Evolutionary conservation across 1,284 basidiomycete species (phyloP).

Genomic region (Crepidotus sp.): DNA sequence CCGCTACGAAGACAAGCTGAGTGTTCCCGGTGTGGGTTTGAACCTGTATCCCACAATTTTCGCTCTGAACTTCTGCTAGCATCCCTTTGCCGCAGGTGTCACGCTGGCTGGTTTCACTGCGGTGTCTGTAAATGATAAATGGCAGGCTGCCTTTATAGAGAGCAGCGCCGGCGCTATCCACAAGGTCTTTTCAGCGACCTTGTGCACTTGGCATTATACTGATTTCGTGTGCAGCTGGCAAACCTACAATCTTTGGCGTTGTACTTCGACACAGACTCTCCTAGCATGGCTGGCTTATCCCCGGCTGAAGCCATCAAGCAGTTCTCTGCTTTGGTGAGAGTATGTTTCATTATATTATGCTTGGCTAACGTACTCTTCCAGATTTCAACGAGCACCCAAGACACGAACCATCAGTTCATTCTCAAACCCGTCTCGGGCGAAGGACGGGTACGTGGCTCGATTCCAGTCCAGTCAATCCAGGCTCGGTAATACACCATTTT

Average conservation of each 20-base stretch:
- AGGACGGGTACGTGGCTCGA: slow-evolving; percentile 56
- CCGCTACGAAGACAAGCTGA: slow-evolving; percentile 93
- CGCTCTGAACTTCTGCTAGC: slow-evolving; percentile 35
- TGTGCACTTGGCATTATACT: background rate
- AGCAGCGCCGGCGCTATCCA: slow-evolving; percentile 85
- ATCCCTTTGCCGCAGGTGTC: slow-evolving; percentile 90
- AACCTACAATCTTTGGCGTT: slow-evolving; percentile 83
- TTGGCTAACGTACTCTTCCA: slow-evolving; percentile 24
- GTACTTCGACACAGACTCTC: slow-evolving; percentile 94
- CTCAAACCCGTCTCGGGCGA: slow-evolving; percentile 95
- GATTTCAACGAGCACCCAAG: slow-evolving; percentile 56
- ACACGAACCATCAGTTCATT: slow-evolving; percentile 82
- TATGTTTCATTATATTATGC: background rate
- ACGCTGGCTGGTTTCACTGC: slow-evolving; percentile 92
- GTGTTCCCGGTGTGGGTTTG: slow-evolving; percentile 75
- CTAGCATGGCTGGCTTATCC: slow-evolving; percentile 69
- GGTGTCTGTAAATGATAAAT: slow-evolving; percentile 86
- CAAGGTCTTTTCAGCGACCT: slow-evolving; percentile 49
- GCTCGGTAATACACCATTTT: slow-evolving; percentile 10
- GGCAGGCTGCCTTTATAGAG: slow-evolving; percentile 94
- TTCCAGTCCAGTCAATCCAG: slow-evolving; percentile 3
- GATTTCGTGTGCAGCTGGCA: slow-evolving; percentile 51
- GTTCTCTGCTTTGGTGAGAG: slow-evolving; percentile 68
- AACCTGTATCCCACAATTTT: background rate
- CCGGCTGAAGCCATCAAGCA: slow-evolving; percentile 64